Evolutionary conservation across 1,139 yeast species (phyloP), one percentile per base, ranked within the genome.

Genomic region (Spathaspora jeffriesii): DNA sequence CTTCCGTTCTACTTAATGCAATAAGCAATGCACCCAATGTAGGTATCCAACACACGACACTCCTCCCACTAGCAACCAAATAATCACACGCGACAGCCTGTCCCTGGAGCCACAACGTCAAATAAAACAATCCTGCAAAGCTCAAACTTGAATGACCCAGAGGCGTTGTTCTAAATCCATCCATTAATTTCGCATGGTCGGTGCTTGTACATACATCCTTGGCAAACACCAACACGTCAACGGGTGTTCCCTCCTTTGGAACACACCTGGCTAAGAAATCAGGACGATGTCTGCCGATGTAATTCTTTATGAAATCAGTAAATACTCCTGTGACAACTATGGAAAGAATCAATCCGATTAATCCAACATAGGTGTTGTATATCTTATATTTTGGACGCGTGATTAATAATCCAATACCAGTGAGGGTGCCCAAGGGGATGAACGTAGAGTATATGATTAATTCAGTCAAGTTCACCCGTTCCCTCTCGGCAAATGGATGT

Each of bases 101-200:
- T 8, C 89, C 93, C 48, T 77, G 70, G 28, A 84, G 61, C 84
- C 89, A 88, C 27, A 85, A 61, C 8, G 85, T 73, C 30, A 85
- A 61, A 60, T 78, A 88, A 4, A 84, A 81, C 42, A 87, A 68
- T 0, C 93, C 93, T 13, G 85, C 77, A 65, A 81, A 84, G 47
- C 85, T 76, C 50, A 81, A 69, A 52, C 85, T 81, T 4, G 88
- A 81, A 55, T 85, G 92, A 1, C 93, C 93, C 3, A 90, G 84
- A 0, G 96, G 96, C 13, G 92, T 86, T 2, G 90, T 82, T 59
- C 90, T 76, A 59, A 82, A 84, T 0, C 95, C 96, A 56, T 88
- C 96, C 51, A 71, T 62, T 38, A 87, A 67, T 14, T 63, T 36
- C 50, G 59, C 49, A 63, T 65, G 46, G 70, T 74, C 45, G 61